A percentile compares a stretch with the other conserved stretches of the same genome.
phyloP scores from a whole-genome alignment of 768 basidiomycete species.

The Podaxis pistillaris region DNA sequence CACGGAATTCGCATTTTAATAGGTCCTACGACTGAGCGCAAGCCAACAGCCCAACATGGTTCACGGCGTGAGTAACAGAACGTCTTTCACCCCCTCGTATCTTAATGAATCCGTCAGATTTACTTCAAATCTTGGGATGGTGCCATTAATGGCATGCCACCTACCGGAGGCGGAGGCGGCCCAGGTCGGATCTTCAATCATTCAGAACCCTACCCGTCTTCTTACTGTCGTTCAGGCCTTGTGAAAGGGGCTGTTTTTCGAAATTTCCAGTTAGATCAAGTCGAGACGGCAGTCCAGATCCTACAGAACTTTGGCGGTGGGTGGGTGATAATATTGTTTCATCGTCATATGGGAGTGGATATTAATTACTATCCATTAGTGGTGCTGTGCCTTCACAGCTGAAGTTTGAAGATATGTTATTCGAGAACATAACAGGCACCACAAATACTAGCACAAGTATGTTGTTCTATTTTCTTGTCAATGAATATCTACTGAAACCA shows the following conservation, averaged over 20 bases:
- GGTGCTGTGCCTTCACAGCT: conserved; percentile 47
- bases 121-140: conserved; percentile 60
- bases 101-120: conserved; percentile 30
- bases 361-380: conserved; percentile 24
- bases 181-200: conserved; percentile 29
- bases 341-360: background rate
- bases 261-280: conserved; percentile 45
- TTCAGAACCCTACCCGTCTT: background rate
- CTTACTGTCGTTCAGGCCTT: conserved; percentile 29
- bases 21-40: conserved; percentile 48
- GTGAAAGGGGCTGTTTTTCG: conserved; percentile 43
- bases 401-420: conserved; percentile 45
- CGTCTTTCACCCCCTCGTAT: background rate
- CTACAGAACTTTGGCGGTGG: conserved; percentile 49
- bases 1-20: background rate
- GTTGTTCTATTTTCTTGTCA: background rate
- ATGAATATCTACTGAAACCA: background rate
- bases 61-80: conserved; percentile 37
- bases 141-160: conserved; percentile 48
- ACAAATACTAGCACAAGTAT: conserved; percentile 35
- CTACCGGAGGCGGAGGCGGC: conserved; percentile 57
- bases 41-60: conserved; percentile 56
- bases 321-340: background rate
- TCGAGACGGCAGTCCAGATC: conserved; percentile 44
- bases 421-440: conserved; percentile 47